Base-by-base conservation (phyloP, 257 asterid species). In the Scutellaria barbata region DNA sequence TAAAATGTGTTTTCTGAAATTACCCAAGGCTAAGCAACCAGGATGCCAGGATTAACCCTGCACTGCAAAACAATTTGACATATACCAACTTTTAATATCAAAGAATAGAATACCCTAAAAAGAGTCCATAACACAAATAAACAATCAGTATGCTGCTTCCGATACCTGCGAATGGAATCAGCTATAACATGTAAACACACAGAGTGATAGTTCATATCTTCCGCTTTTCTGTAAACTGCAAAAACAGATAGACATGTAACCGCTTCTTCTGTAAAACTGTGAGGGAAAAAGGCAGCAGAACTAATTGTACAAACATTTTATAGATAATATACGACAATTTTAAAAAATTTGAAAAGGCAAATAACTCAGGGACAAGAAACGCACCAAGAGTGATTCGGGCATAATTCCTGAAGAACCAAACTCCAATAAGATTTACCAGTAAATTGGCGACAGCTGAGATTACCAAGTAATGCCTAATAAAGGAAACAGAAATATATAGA, bases 1-100 rank as follows among this genome's bases (percentile, higher is more conserved):
- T 64, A 2, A 66, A 65, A 13, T 6, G 11, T 39, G 43, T 39
- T 22, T 67, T 48, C 30, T 37, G 39, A 6, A 41, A 57, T 86
- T 88, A 94, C 99, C 98, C 98, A 20, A 94, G 96, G 81, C 89
- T 81, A 77, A 94, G 90, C 84, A 94, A 79, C 99, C 95, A 91
- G 79, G 98, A 94, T 3, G 99, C 98, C 48, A 94, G 81, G 82
- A 92, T 92, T 76, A 94, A 85, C 76, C 99, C 98, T 83, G 96
- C 96, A 77, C 99, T 94, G 99, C 74, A 78, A 86, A 78, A 81
- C 50, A 66, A 77, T 55, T 39, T 2, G 50, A 80, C 45, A 59
- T 7, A 52, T 51, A 46, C 41, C 46, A 76, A 74, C 64, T 79
- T 22, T 22, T 81, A 84, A 72, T 75, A 76, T 67, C 64, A 30